These are phyloP conservation scores for Ganoderma leucocontextum DNA, from an alignment of 1,284 basidiomycete species.

Conservation along the genomic window DNA sequence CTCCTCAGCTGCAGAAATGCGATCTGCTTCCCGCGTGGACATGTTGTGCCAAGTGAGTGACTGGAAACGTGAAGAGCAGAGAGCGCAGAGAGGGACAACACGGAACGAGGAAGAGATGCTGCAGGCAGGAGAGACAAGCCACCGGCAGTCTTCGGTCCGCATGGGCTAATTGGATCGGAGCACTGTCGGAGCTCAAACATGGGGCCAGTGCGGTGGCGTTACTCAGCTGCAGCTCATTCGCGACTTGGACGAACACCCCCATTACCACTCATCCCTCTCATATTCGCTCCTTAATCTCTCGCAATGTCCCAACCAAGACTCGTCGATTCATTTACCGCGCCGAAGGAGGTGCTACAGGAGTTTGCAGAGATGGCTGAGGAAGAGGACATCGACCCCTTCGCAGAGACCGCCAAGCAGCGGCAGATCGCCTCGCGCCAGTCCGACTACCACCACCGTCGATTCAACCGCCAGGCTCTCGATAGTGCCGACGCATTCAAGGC, in stretches of 20 bases:
- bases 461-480: conserved; percentile 82
- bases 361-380: conserved; percentile 93
- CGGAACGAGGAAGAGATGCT: background rate
- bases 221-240: conserved; percentile 25
- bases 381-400: conserved; percentile 92
- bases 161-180: background rate
- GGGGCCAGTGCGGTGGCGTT: conserved; percentile 23
- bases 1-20: conserved; percentile 77
- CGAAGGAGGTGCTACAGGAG: conserved; percentile 95
- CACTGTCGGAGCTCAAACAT: conserved; percentile 22
- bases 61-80: background rate
- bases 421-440: conserved; percentile 95
- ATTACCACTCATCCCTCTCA: conserved; percentile 8
- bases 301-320: conserved; percentile 51
- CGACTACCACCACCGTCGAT: conserved; percentile 95
- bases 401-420: conserved; percentile 89
- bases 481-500: conserved; percentile 83
- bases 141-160: background rate
- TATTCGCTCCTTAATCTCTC: conserved; percentile 13
- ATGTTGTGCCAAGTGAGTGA: conserved; percentile 26
- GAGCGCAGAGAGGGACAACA: background rate
- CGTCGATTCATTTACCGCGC: conserved; percentile 89
- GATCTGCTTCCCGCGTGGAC: conserved; percentile 61
- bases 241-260: conserved; percentile 21
- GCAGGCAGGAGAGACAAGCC: background rate